Evolutionary conservation across 805 yeast species (phyloP).

Genomic region (Candida qinlingensis): DNA sequence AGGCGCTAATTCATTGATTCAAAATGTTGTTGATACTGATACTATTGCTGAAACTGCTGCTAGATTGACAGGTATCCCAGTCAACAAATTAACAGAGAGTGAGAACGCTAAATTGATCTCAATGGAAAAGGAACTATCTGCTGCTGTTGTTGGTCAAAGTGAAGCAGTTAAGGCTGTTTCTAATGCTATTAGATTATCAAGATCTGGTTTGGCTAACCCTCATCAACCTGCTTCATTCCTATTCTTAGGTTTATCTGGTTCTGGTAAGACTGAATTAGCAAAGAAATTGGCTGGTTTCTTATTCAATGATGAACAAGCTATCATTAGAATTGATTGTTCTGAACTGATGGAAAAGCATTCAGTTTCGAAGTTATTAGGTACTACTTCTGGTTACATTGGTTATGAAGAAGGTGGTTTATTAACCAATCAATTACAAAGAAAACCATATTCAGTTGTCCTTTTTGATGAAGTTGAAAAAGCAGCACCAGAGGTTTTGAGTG

Average conservation of each 20-base stretch:
- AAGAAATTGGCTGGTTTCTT: conserved; percentile 94
- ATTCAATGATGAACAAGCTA: conserved; percentile 93
- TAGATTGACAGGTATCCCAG: conserved; percentile 94
- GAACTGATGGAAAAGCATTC: conserved; percentile 95
- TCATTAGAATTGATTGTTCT: conserved; percentile 97
- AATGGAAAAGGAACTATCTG: conserved; percentile 84
- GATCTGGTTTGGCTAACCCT: conserved; percentile 96
- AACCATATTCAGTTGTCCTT: conserved; percentile 92
- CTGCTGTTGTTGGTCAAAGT: conserved; percentile 88
- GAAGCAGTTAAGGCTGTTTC: conserved; percentile 96
- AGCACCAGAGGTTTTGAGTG: conserved; percentile 94
- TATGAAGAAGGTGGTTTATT: conserved; percentile 96
- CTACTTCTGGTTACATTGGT: conserved; percentile 96
- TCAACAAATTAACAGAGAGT: conserved; percentile 87
- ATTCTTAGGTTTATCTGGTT: conserved; percentile 92
- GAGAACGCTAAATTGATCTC: conserved; percentile 90
- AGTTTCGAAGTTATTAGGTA: conserved; percentile 90
- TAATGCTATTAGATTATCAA: conserved; percentile 84
- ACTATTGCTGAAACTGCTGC: conserved; percentile 97
- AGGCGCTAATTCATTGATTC: conserved; percentile 61
- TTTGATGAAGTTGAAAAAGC: conserved; percentile 99
- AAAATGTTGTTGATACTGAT: conserved; percentile 87
- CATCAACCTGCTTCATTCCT: conserved; percentile 94
- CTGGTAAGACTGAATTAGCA: conserved; percentile 97
- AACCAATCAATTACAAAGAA: conserved; percentile 85